Evolutionary conservation across 345 rosid species (phyloP), one percentile per base, ranked within the genome.

Genomic region (Brassica juncea): DNA sequence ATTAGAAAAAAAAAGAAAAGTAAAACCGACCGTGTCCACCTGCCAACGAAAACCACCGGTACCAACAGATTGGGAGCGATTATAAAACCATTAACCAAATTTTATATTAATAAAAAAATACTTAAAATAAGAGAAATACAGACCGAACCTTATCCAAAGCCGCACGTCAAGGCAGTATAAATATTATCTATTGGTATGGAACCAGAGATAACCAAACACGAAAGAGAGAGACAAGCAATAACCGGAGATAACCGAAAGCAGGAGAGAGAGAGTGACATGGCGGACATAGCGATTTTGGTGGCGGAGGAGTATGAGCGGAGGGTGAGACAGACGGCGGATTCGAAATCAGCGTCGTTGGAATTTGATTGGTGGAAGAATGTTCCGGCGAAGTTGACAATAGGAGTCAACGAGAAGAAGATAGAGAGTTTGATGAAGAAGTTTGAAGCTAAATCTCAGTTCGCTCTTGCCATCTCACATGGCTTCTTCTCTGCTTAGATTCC

Each of bases 271-370:
- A 16, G 21, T 34, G 21, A 55, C 2, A 44, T 80, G 83, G 69
- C 83, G 57, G 83, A 81, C 59, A 81, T 81, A 61, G 83, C 83
- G 21, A 71, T 81, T 66, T 65, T 81, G 44, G 83, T 81, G 63
- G 83, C 73, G 64, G 83, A 81, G 72, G 83, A 81, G 77, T 81
- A 81, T 31, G 80, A 81, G 58, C 4, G 83, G 21, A 65, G 80
- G 60, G 49, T 81, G 31, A 61, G 6, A 5, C 76, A 39, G 57
- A 55, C 72, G 61, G 25, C 80, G 63, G 77, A 30, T 30, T 57
- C 68, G 12, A 34, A 4, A 47, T 12, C 67, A 3, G 12, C 83
- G 42, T 25, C 73, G 72, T 23, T 4, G 25, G 82, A 52, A 7
- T 61, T 68, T 25, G 73, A 58, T 60, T 57, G 30, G 72, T 15